phyloP scores from a whole-genome alignment of 352 stramenopile species.

The Phytophthora quininea region DNA sequence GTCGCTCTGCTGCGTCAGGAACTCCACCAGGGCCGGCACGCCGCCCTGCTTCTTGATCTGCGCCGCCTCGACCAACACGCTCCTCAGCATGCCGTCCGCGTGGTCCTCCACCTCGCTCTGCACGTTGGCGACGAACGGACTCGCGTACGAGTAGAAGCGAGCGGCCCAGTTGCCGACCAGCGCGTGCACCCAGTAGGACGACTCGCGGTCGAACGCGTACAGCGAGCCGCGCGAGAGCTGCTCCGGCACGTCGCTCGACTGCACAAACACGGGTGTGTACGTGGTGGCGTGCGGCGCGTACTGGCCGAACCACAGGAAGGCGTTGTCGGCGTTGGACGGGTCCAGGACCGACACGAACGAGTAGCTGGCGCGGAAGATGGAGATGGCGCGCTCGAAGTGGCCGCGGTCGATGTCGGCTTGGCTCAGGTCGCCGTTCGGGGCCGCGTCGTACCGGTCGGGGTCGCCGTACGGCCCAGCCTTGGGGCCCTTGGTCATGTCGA shows the following conservation, averaged over 20 bases:
- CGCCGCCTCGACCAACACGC: slow-evolving; percentile 44
- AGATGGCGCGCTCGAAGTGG: slow-evolving; percentile 92
- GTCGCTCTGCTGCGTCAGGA: slow-evolving; percentile 61
- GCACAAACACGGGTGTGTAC: slow-evolving; percentile 91
- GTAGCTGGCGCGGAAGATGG: slow-evolving; percentile 93
- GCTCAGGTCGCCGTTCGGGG: slow-evolving; percentile 52
- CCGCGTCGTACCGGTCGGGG: slow-evolving; percentile 88
- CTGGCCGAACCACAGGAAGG: slow-evolving; percentile 89
- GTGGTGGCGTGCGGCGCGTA: slow-evolving; percentile 88
- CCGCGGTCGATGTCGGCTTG: slow-evolving; percentile 55
- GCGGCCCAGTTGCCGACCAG: slow-evolving; percentile 87
- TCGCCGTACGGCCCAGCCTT: slow-evolving; percentile 89
- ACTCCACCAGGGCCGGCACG: slow-evolving; percentile 53
- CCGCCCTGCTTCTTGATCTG: slow-evolving; percentile 45
- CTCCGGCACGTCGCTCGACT: slow-evolving; percentile 51
- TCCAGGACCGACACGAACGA: slow-evolving; percentile 82
- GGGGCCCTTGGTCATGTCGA: slow-evolving; percentile 85
- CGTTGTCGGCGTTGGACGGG: slow-evolving; percentile 59
- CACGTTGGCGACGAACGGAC: slow-evolving; percentile 60
- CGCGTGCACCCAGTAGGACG: slow-evolving; percentile 79
- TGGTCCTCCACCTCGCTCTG: slow-evolving; percentile 68
- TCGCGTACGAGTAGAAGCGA: slow-evolving; percentile 75
- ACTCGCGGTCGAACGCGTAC: slow-evolving; percentile 63
- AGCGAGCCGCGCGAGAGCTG: slow-evolving; percentile 65
- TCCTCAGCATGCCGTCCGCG: slow-evolving; percentile 39